These are phyloP conservation scores for Byssothecium circinans DNA, from an alignment of 2,329 filamentous ascomycete genomes.

Conservation along the genomic window DNA sequence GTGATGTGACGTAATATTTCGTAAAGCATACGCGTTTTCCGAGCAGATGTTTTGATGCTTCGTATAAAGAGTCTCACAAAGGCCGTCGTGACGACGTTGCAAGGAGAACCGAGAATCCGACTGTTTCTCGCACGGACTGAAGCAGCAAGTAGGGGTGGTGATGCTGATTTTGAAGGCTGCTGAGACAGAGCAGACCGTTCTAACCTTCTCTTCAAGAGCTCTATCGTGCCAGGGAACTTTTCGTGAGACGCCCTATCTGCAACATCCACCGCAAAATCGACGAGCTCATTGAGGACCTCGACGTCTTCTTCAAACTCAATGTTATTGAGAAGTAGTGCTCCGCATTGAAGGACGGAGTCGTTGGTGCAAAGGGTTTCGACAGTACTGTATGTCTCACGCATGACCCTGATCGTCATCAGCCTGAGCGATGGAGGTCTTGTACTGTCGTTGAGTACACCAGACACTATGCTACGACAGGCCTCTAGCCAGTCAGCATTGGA, in stretches of 20 bases:
- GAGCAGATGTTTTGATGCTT: constrained; percentile 66
- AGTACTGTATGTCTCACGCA: constrained; percentile 55
- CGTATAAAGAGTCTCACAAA: constrained; percentile 77
- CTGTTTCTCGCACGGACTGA: constrained; percentile 19
- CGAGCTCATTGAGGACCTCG: constrained; percentile 64
- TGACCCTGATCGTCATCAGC: constrained; percentile 61
- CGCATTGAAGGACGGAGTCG: constrained; percentile 60
- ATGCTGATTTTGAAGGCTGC: neutral
- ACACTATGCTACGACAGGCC: constrained; percentile 63
- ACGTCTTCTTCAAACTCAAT: constrained; percentile 66
- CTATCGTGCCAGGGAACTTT: constrained; percentile 55
- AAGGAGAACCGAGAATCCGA: constrained; percentile 51
- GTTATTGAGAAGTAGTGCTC: constrained; percentile 62
- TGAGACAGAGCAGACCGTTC: constrained; percentile 19
- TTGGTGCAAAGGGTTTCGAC: constrained; percentile 60
- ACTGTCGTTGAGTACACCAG: constrained; percentile 65
- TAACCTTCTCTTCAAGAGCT: constrained; percentile 48
- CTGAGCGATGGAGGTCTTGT: constrained; percentile 64
- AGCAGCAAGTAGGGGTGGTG: constrained; percentile 19
- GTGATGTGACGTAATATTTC: constrained; percentile 40
- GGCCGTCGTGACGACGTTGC: constrained; percentile 71
- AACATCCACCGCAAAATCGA: constrained; percentile 66
- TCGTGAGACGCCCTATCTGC: constrained; percentile 61
- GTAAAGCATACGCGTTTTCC: constrained; percentile 60
- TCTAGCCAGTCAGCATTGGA: constrained; percentile 69